Evolutionary conservation across 2,329 filamentous ascomycete species (phyloP), one percentile per base, ranked within the genome.

Genomic region (Aspergillus terreus): DNA sequence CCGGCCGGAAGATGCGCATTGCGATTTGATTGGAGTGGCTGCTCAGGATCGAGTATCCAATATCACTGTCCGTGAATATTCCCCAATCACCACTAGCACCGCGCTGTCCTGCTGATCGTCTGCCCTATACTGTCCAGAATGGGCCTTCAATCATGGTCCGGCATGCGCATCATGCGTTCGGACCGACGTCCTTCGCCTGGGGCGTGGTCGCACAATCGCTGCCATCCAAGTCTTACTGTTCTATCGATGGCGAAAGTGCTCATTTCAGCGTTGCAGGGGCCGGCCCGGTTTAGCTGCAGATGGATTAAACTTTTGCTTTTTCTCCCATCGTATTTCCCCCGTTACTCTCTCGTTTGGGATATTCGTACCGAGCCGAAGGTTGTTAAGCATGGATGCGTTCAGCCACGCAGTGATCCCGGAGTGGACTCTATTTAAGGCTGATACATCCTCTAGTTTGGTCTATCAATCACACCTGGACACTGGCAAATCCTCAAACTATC

Each of bases 211-310:
- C 53, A 61, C 48, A 58, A 54, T 53, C 49, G 35, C 35, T 55
- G 49, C 43, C 41, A 30, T 44, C 44, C 49, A 44, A 21, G 49
- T 55, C 33, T 54, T 49, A 55, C 50, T 40, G 47, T 47, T 43
- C 46, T 42, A 44, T 47, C 19, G 25, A 47, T 40, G 46, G 47
- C 33, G 49, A 47, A 44, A 56, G 50, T 42, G 27, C 35, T 27
- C 42, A 50, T 59, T 50, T 38, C 46, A 35, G 51, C 43, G 47
- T 19, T 47, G 52, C 60, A 62, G 49, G 60, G 60, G 49, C 36
- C 27, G 38, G 55, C 54, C 55, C 53, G 47, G 54, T 47, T 54
- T 48, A 33, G 42, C 41, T 58, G 50, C 52, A 52, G 50, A 47
- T 42, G 38, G 19, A 44, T 33, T 23, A 40, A 32, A 21, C 35